Evolutionary conservation across 495 filamentous ascomycete species (phyloP).

Genomic region (Hypoxylon fuscum): DNA sequence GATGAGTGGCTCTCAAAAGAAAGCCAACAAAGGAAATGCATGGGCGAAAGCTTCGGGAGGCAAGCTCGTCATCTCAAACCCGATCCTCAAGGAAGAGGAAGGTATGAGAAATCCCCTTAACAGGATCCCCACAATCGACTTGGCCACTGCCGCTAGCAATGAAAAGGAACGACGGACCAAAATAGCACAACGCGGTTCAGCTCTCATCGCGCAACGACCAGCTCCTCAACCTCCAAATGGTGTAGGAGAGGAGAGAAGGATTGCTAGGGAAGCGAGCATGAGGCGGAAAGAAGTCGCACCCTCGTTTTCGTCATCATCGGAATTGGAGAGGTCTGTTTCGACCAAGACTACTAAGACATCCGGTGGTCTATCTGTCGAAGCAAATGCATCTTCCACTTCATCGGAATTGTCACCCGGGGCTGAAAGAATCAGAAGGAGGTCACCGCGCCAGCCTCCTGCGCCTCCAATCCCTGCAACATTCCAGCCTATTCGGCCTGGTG

Average conservation of each 20-base stretch:
- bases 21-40: conserved; percentile 39
- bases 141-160: conserved; percentile 56
- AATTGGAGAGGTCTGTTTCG: conserved; percentile 36
- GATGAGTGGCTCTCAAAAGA: conserved; percentile 41
- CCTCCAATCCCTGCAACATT: conserved; percentile 34
- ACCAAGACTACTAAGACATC: conserved; percentile 34
- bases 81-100: conserved; percentile 52
- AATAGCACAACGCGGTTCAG: conserved; percentile 40
- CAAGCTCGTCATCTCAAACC: conserved; percentile 59
- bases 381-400: conserved; percentile 47
- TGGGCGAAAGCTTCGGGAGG: conserved; percentile 41
- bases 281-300: conserved; percentile 54
- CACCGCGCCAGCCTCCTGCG: conserved; percentile 44
- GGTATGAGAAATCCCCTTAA: conserved; percentile 50
- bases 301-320: conserved; percentile 10
- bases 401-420: conserved; percentile 57
- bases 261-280: conserved; percentile 49
- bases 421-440: conserved; percentile 53
- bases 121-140: conserved; percentile 57
- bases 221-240: conserved; percentile 47
- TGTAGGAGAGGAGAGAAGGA: conserved; percentile 33
- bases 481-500: conserved; percentile 37
- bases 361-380: conserved; percentile 40
- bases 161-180: conserved; percentile 58
- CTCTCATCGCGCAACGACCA: conserved; percentile 47